Evolutionary conservation across 495 filamentous ascomycete species (phyloP).

Genomic region (Xylaria telfairii): DNA sequence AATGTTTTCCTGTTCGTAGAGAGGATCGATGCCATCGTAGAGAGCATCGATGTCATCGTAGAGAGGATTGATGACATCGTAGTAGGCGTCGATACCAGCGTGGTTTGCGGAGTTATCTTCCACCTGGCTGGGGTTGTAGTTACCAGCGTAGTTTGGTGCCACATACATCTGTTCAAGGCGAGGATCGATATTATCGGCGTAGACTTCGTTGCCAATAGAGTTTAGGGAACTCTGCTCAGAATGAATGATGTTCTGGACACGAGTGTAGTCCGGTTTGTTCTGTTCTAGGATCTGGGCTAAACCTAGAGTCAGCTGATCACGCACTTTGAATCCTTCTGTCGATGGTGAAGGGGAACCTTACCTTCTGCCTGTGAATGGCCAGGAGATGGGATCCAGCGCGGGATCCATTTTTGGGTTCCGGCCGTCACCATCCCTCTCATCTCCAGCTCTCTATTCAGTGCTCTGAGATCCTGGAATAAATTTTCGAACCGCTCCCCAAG

Average conservation of each 20-base stretch:
- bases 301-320: background rate
- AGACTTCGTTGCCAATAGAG: background rate
- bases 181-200: background rate
- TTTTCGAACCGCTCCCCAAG: no score
- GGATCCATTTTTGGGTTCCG: no score
- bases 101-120: no score
- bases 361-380: background rate
- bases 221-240: no score
- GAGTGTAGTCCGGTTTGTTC: background rate
- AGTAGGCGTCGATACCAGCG: no score
- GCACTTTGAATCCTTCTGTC: background rate
- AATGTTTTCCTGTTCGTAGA: background rate
- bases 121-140: background rate
- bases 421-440: no score
- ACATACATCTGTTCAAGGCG: background rate
- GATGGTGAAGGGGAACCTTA: background rate
- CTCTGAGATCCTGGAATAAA: no score
- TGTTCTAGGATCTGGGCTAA: background rate
- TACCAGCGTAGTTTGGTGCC: no score
- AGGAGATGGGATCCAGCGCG: no score
- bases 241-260: background rate
- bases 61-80: no score
- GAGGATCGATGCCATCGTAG: background rate
- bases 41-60: no score
- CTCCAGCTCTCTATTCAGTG: no score